A percentile compares a stretch with the other conserved stretches of the same genome.
Conservation (phyloP, 2,329 filamentous ascomycete species). For the Arthrobotrys sinensis region DNA sequence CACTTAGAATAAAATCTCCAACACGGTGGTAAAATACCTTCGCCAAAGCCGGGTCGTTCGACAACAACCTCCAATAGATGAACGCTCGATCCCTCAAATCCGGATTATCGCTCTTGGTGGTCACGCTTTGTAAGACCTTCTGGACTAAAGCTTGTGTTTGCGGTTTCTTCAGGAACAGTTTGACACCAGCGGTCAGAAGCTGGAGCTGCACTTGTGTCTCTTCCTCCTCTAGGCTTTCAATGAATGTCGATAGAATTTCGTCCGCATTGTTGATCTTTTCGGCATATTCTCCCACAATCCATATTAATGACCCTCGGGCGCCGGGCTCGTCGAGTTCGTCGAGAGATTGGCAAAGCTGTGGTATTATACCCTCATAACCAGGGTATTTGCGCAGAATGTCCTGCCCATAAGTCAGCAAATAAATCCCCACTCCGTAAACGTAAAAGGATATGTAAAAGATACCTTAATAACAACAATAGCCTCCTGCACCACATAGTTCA, state of each 20-base stretch:
- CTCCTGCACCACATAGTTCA: conserved; percentile 99
- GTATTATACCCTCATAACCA: conserved; percentile 97
- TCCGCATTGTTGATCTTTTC: conserved; percentile 99
- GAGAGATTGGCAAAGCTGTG: conserved; percentile 94
- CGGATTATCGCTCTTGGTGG: conserved; percentile 95
- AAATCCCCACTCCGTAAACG: not conserved
- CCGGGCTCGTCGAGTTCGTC: conserved; percentile 96
- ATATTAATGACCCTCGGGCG: conserved; percentile 91
- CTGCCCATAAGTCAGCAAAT: conserved; percentile 48
- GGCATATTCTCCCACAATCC: conserved; percentile 99
- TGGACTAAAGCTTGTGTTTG: conserved; percentile 92
- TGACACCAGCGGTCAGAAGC: conserved; percentile 96
- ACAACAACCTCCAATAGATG: conserved; percentile 97
- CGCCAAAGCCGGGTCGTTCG: conserved; percentile 89
- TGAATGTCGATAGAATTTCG: conserved; percentile 90
- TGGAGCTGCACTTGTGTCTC: conserved; percentile 99
- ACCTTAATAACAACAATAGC: conserved; percentile 96
- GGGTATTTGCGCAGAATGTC: conserved; percentile 98
- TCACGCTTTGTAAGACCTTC: conserved; percentile 92
- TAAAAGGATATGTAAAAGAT: not conserved
- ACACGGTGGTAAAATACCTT: conserved; percentile 73
- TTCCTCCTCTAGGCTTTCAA: conserved; percentile 94
- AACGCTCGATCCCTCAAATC: conserved; percentile 97
- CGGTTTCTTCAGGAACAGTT: conserved; percentile 96
- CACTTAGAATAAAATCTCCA: not conserved